These are phyloP conservation scores for Colletotrichum cuscutae DNA, from an alignment of 2,329 filamentous ascomycete genomes.

Conservation along the genomic window DNA sequence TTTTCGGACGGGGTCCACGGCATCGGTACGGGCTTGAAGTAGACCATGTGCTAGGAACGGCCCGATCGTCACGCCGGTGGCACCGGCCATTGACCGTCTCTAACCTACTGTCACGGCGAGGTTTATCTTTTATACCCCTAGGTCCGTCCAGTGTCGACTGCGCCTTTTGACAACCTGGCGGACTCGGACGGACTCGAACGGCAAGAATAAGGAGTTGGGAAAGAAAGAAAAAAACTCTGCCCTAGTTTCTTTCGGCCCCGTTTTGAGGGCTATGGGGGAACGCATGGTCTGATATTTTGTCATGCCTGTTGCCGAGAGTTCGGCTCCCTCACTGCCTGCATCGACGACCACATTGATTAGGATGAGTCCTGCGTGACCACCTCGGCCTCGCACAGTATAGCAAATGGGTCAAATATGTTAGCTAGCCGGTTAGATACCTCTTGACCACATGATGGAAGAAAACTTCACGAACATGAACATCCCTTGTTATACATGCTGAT, in stretches of 20 bases:
- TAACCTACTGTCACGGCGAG: neutral
- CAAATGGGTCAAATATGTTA: neutral
- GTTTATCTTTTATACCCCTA: neutral
- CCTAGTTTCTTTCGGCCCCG: neutral
- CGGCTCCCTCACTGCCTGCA: conserved; percentile 4
- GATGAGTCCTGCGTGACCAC: neutral
- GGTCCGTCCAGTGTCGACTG: neutral
- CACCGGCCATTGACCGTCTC: neutral
- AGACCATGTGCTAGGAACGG: conserved; percentile 2
- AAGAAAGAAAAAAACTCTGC: neutral
- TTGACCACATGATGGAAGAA: neutral
- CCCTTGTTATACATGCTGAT: neutral
- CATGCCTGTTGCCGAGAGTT: conserved; percentile 12
- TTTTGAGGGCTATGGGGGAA: neutral
- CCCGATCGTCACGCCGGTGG: neutral
- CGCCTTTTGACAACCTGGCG: neutral
- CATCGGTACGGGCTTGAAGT: neutral
- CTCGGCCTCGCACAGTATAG: neutral
- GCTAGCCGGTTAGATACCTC: too few species aligned
- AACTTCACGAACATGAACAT: neutral
- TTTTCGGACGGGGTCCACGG: neutral
- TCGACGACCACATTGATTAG: neutral
- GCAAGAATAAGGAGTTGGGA: neutral
- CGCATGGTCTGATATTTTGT: neutral
- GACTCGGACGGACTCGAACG: neutral